These are phyloP conservation scores for Candida sanyiensis DNA, from an alignment of 805 yeast genomes.

Conservation along the genomic window DNA sequence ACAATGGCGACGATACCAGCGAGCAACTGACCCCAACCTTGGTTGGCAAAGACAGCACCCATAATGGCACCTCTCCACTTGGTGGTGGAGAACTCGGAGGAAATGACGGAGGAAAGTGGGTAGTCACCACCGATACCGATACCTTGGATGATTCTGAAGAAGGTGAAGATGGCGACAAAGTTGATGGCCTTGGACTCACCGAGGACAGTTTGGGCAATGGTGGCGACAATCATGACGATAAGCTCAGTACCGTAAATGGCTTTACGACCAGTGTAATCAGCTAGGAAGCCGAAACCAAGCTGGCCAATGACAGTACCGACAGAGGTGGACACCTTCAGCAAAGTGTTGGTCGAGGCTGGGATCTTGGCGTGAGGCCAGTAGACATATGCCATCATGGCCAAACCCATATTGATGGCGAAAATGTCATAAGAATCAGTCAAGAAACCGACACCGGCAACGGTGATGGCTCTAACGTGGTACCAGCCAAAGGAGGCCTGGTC, in stretches of 20 bases:
- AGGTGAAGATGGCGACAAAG: constrained; percentile 67
- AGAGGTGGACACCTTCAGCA: constrained; percentile 82
- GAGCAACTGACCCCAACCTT: constrained; percentile 90
- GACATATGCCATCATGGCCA: constrained; percentile 72
- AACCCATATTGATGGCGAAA: constrained; percentile 80
- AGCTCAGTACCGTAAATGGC: constrained; percentile 82
- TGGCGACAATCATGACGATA: constrained; percentile 76
- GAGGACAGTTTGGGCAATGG: constrained; percentile 67
- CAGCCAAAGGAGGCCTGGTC: constrained; percentile 76
- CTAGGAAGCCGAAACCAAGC: constrained; percentile 74
- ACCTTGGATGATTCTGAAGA: constrained; percentile 85
- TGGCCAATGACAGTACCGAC: constrained; percentile 95
- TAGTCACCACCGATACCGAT: constrained; percentile 98
- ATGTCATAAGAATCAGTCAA: constrained; percentile 90
- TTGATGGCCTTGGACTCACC: constrained; percentile 69
- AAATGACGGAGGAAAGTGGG: constrained; percentile 88
- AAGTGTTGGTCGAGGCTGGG: constrained; percentile 69
- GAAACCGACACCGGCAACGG: constrained; percentile 92
- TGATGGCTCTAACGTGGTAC: constrained; percentile 77
- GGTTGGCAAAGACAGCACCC: constrained; percentile 95
- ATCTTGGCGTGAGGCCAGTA: constrained; percentile 54
- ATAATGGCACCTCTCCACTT: constrained; percentile 98
- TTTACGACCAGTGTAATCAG: constrained; percentile 82
- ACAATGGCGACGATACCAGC: constrained; percentile 82
- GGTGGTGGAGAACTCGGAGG: constrained; percentile 89